These are phyloP conservation scores for Calonectria honghensis DNA, from an alignment of 2,329 filamentous ascomycete genomes.

Conservation along the genomic window DNA sequence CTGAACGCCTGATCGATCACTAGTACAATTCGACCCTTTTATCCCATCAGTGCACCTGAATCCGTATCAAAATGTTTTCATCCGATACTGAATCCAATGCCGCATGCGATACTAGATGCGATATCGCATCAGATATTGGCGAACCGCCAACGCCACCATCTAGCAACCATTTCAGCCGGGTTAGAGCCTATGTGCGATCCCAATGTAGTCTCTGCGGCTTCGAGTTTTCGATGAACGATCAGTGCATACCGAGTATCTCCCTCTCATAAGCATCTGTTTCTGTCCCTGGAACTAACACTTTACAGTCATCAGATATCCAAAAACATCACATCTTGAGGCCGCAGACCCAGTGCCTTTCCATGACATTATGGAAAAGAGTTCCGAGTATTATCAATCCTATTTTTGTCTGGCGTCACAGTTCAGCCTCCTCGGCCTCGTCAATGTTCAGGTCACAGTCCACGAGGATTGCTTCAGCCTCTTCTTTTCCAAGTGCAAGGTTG, in stretches of 20 bases:
- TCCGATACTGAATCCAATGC: background rate
- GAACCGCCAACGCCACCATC: background rate
- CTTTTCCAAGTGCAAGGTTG: background rate
- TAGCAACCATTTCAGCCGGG: background rate
- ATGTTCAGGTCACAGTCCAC: background rate
- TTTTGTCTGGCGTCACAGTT: background rate
- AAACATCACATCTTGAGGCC: background rate
- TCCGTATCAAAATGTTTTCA: background rate
- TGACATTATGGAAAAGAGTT: background rate
- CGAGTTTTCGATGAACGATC: background rate
- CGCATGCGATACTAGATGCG: too few species aligned
- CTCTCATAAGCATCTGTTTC: background rate
- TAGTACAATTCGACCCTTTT: too few species aligned
- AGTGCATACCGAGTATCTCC: conserved; percentile 3
- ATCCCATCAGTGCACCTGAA: too few species aligned
- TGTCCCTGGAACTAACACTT: background rate
- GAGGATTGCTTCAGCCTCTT: background rate
- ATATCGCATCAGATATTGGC: background rate
- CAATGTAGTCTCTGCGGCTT: conserved; percentile 3
- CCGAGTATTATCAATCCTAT: background rate
- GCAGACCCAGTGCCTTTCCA: background rate
- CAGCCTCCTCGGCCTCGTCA: background rate
- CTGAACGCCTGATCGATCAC: too few species aligned
- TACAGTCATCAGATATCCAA: background rate
- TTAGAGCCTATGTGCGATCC: background rate